Conservation (phyloP, 1,284 basidiomycete species). For the Ustilago hordei region DNA sequence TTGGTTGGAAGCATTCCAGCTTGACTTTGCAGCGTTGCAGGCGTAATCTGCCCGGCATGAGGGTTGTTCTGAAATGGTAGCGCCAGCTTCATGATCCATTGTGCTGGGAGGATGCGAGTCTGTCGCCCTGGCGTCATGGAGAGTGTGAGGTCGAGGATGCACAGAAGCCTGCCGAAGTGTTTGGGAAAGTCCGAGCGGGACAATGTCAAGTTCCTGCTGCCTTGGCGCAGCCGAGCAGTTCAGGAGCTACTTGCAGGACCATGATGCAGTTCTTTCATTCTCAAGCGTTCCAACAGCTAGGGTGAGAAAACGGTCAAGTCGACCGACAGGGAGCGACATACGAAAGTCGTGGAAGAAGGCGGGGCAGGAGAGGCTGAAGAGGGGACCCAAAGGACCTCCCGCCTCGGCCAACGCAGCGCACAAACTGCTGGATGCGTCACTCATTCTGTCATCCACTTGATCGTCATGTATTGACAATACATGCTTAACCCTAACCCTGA, state of each 20-base stretch:
- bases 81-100: neutral
- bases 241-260: constrained; percentile 7
- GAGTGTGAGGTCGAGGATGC: neutral
- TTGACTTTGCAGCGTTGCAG: constrained; percentile 6
- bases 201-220: neutral
- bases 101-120: neutral
- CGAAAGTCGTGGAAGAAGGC: neutral
- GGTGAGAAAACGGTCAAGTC: neutral
- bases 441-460: neutral
- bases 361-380: neutral
- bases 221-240: constrained; percentile 1
- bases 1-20: constrained; percentile 1
- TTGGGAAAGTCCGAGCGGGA: neutral
- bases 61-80: neutral
- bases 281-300: neutral
- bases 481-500: neutral
- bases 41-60: neutral
- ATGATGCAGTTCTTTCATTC: neutral
- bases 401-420: neutral
- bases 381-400: too few relatives aligned
- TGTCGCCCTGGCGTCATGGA: neutral
- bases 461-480: neutral
- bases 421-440: neutral
- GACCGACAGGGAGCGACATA: neutral
- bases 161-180: neutral